Conservation (phyloP, 441 rosid species). For the Theobroma grandiflorum region DNA sequence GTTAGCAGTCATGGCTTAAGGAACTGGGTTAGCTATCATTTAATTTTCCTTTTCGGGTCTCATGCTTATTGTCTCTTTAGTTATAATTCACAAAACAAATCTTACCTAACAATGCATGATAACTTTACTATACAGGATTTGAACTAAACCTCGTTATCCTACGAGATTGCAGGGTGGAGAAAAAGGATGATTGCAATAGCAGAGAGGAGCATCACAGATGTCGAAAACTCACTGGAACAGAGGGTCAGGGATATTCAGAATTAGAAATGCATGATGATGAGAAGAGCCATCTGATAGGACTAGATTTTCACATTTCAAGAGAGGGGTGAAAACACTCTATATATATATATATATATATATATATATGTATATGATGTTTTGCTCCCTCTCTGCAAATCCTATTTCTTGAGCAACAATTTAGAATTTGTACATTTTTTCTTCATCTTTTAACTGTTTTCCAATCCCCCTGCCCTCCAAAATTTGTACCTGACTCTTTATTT, state of each 20-base stretch:
- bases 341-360: too few relatives aligned
- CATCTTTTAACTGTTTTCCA: neutral
- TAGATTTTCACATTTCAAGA: slow-evolving; percentile 1
- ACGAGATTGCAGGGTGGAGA: slow-evolving; percentile 16
- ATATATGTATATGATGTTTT: neutral
- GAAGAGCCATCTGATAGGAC: neutral
- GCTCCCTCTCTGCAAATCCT: neutral
- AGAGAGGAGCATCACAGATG: slow-evolving; percentile 18
- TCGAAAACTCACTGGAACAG: slow-evolving; percentile 4
- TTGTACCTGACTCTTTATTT: neutral
- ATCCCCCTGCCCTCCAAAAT: neutral
- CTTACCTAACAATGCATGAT: neutral
- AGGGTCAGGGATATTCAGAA: neutral
- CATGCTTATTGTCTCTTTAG: neutral
- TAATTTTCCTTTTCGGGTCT: neutral
- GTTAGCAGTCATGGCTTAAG: neutral
- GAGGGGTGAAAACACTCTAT: neutral
- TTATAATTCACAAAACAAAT: neutral
- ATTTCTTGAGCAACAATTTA: neutral
- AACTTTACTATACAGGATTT: neutral
- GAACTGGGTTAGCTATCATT: neutral
- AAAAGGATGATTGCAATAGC: neutral
- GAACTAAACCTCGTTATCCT: slow-evolving; percentile 1
- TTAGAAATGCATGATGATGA: neutral
- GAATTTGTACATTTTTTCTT: neutral